These are phyloP conservation scores for Pharnaceum exiguum DNA, from an alignment of 148 eudicot genomes.

Conservation along the genomic window DNA sequence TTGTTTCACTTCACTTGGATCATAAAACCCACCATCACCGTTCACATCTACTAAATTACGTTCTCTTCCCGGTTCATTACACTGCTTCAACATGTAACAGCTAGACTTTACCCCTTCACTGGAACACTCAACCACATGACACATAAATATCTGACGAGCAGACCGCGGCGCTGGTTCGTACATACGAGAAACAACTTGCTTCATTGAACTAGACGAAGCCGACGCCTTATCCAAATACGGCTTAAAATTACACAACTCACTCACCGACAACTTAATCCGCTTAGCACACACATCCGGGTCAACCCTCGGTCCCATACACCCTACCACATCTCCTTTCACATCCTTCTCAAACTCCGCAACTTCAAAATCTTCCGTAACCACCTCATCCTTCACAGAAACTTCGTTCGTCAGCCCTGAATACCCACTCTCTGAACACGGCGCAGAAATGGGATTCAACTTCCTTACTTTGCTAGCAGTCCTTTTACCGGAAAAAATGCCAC, in stretches of 20 bases:
- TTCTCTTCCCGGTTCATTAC: constrained; percentile 22
- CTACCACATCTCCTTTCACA: constrained; percentile 22
- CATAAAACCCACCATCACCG: constrained; percentile 33
- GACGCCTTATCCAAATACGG: constrained; percentile 34
- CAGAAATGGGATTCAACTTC: constrained; percentile 26
- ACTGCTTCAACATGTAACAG: constrained; percentile 51
- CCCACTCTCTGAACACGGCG: constrained; percentile 39
- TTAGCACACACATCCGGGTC: constrained; percentile 31
- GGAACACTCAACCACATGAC: constrained; percentile 82
- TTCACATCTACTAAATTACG: constrained; percentile 20
- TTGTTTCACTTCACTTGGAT: constrained; percentile 54
- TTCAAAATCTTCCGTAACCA: constrained; percentile 31
- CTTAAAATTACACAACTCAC: constrained; percentile 44
- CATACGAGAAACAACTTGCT: constrained; percentile 38
- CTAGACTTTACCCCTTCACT: constrained; percentile 53
- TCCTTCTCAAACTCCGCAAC: constrained; percentile 21
- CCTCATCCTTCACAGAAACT: constrained; percentile 21
- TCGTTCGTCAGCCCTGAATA: constrained; percentile 50
- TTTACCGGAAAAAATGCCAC: constrained; percentile 26
- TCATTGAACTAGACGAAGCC: constrained; percentile 34
- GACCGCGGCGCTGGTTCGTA: constrained; percentile 22
- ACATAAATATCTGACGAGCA: constrained; percentile 35
- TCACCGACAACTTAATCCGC: constrained; percentile 47
- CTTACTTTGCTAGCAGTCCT: constrained; percentile 28
- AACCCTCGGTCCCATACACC: constrained; percentile 21